A percentile compares a stretch with the other conserved stretches of the same genome.
Evolutionary conservation across 2,329 filamentous ascomycete genomes (phyloP).

Genomic region (Cladosporium sp.): DNA sequence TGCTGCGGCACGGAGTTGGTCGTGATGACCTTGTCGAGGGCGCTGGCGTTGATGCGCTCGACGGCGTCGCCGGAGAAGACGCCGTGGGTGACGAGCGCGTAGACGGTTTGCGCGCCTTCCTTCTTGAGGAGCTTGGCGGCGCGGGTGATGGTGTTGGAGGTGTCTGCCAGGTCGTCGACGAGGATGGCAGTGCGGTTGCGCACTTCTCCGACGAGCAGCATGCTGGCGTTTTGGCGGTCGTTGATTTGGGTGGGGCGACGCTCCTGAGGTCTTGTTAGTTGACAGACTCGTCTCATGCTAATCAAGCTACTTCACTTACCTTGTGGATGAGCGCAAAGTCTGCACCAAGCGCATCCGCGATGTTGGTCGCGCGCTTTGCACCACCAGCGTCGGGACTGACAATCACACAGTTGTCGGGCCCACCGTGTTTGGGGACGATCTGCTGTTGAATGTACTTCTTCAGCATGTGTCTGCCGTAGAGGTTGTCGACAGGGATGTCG

Average conservation of each 20-base stretch:
- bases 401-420: conserved; percentile 56
- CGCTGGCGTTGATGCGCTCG: conserved; percentile 86
- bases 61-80: conserved; percentile 95
- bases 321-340: conserved; percentile 98
- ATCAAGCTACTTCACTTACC: conserved; percentile 48
- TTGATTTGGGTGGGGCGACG: conserved; percentile 82
- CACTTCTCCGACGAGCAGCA: conserved; percentile 93
- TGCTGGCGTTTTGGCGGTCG: conserved; percentile 74
- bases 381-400: conserved; percentile 96
- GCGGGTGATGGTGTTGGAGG: conserved; percentile 93
- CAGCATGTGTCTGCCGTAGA: conserved; percentile 77
- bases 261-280: conserved; percentile 55
- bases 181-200: conserved; percentile 78
- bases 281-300: background rate
- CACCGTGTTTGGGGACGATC: conserved; percentile 75
- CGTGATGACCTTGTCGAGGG: conserved; percentile 88
- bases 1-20: conserved; percentile 93
- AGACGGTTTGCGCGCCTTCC: conserved; percentile 82
- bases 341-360: conserved; percentile 88
- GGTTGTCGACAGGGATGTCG: conserved; percentile 96
- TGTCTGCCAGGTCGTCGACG: conserved; percentile 92
- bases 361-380: conserved; percentile 91
- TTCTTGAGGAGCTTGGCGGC: conserved; percentile 96
- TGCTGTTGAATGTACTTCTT: conserved; percentile 70
- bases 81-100: conserved; percentile 89